phyloP scores from a whole-genome alignment of 345 rosid genomes.

The Eucalyptus regnans region DNA sequence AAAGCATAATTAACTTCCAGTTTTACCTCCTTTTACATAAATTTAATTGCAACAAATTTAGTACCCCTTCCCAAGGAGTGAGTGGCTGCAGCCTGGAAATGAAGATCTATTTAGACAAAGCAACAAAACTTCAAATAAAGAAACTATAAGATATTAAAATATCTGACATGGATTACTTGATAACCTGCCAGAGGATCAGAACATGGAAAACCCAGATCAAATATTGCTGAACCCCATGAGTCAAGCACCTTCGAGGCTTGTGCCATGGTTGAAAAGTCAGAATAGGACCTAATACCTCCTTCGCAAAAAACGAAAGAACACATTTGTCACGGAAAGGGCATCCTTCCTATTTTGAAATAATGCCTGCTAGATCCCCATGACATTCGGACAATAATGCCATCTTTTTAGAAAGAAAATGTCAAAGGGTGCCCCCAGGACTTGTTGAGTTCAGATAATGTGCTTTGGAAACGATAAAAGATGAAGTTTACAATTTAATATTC shows the following conservation, averaged over 20 bases:
- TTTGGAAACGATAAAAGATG: neutral
- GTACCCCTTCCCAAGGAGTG: too few relatives aligned
- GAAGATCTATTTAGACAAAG: too few relatives aligned
- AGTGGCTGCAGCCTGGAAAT: too few relatives aligned
- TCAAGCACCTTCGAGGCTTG: constrained; percentile 78
- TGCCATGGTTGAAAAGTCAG: constrained; percentile 80
- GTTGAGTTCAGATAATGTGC: neutral
- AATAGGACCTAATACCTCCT: constrained; percentile 82
- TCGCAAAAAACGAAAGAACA: neutral
- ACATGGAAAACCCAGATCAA: constrained; percentile 87
- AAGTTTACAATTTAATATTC: neutral
- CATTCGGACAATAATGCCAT: neutral
- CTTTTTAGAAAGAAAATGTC: neutral
- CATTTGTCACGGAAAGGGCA: neutral
- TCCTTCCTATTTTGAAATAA: neutral
- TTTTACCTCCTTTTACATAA: constrained; percentile 13
- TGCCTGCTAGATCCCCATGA: neutral
- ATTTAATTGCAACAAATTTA: too few relatives aligned
- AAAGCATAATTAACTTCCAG: too few relatives aligned
- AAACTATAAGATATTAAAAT: neutral
- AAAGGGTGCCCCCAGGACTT: neutral
- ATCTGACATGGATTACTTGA: constrained; percentile 91
- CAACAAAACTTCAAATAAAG: neutral
- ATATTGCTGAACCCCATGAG: constrained; percentile 70
- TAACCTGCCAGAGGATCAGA: constrained; percentile 94